A percentile compares a stretch with the other conserved stretches of the same genome.
These are phyloP conservation scores for Teratosphaeria gauchensis DNA, from an alignment of 2,329 filamentous ascomycete species.

Conservation along the genomic window DNA sequence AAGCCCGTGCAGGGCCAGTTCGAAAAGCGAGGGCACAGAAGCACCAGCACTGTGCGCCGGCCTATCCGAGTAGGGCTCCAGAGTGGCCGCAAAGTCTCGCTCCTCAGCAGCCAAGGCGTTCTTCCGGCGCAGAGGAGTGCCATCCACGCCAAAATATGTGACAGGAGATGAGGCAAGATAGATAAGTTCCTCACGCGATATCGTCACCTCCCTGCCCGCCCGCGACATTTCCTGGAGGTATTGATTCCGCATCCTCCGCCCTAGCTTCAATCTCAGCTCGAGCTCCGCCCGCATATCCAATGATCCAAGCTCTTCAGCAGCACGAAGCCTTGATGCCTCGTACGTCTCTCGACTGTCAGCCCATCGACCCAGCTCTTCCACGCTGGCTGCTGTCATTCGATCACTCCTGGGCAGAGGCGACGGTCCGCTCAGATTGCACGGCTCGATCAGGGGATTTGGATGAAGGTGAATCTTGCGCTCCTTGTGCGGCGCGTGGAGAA, in stretches of 20 bases:
- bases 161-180: conserved; percentile 20
- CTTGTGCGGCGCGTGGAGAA: conserved; percentile 37
- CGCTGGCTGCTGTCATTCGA: conserved; percentile 1
- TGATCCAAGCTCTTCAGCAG: conserved; percentile 2
- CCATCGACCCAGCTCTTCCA: conserved; percentile 7
- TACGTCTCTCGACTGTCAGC: conserved; percentile 8
- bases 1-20: conserved; percentile 22
- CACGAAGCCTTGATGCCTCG: conserved; percentile 5
- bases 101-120: neutral
- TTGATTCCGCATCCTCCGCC: conserved; percentile 11
- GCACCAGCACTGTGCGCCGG: conserved; percentile 1
- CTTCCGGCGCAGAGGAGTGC: conserved; percentile 9
- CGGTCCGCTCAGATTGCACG: conserved; percentile 8
- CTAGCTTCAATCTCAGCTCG: conserved; percentile 13
- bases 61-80: conserved; percentile 1
- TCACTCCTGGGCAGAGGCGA: conserved; percentile 6
- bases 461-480: conserved; percentile 47
- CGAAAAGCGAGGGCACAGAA: conserved; percentile 26
- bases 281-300: conserved; percentile 12
- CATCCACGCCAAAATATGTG: conserved; percentile 23
- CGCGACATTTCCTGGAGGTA: conserved; percentile 8
- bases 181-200: conserved; percentile 18
- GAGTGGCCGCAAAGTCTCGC: conserved; percentile 1
- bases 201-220: conserved; percentile 5
- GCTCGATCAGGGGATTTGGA: conserved; percentile 50